These are phyloP conservation scores for Cruciata laevipes DNA, from an alignment of 257 asterid genomes.

Conservation along the genomic window DNA sequence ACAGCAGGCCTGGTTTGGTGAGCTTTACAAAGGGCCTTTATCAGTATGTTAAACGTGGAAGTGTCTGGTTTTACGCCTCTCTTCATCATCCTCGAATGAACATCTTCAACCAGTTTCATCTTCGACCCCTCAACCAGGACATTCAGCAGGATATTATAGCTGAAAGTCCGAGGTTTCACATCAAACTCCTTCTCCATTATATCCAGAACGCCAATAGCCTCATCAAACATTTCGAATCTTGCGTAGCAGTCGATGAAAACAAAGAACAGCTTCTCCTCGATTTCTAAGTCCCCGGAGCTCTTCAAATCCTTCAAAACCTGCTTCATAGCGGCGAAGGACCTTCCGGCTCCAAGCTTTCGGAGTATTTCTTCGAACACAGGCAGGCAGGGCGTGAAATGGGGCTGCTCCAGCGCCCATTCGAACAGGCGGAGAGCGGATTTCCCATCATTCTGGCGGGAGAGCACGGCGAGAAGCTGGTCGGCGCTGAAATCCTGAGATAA, in stretches of 20 bases:
- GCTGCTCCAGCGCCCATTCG: conserved; percentile 69
- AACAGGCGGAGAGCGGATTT: conserved; percentile 52
- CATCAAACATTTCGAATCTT: conserved; percentile 52
- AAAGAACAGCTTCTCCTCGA: conserved; percentile 53
- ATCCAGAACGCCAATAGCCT: conserved; percentile 59
- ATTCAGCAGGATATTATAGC: conserved; percentile 63
- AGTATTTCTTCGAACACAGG: conserved; percentile 63
- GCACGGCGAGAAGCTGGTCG: conserved; percentile 53
- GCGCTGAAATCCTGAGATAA: conserved; percentile 57
- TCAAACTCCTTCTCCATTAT: conserved; percentile 59
- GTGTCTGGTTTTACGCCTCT: conserved; percentile 55
- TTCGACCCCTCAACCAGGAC: conserved; percentile 79
- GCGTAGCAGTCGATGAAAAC: conserved; percentile 61
- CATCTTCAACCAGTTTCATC: conserved; percentile 60
- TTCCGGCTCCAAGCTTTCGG: conserved; percentile 52
- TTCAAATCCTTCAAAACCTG: conserved; percentile 55
- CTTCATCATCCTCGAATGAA: conserved; percentile 65
- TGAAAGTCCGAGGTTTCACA: conserved; percentile 50
- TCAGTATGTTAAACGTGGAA: conserved; percentile 76
- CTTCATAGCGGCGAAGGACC: conserved; percentile 54
- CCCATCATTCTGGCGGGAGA: conserved; percentile 57
- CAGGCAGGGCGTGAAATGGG: conserved; percentile 52
- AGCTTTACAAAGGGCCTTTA: conserved; percentile 81
- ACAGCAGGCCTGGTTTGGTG: conserved; percentile 92
- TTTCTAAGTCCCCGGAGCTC: conserved; percentile 31